Base-by-base conservation (phyloP, 768 basidiomycete species). In the Naganishia vaughanmartiniae region DNA sequence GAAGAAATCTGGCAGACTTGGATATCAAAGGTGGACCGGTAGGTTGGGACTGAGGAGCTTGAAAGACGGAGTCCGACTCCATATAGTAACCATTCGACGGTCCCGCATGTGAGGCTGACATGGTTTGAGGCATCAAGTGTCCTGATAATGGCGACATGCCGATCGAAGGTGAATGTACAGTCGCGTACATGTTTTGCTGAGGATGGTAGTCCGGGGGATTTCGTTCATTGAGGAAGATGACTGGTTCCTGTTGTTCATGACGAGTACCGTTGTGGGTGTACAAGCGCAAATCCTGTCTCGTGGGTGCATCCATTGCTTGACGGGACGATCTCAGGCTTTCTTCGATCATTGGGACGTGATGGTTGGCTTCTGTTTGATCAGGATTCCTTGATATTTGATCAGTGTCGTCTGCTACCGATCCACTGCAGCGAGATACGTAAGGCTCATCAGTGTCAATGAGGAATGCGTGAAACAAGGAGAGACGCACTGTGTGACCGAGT, bases 1-100 rank as follows among this genome's bases (percentile, higher is more conserved):
- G 60, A 28, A 63, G 60, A 24, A 63, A 12, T 34, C 42, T 63
- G 26, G 60, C n/a, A 17, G 39, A 30, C 42, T 39, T 58, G 31
- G 2, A 2, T 11, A 30, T 26, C 24, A 63, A 26, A 30, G 60
- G 39, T 24, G 60, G 9, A 11, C 24, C 60, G 10, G 42, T 42
- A 17, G 48, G 19, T 12, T 63, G 60, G n/a, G 60, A 63, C 2
- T 26, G 36, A 42, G 60, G 42, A 2, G 42, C 39, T 12, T 63
- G 60, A 34, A 63, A 63, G 39, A 63, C 60, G 14, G 60, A 63
- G 0, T 63, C 60, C 15, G 39, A 26, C 21, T 63, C 60, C 21
- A 12, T 42, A 21, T 63, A 63, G 39, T 26, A 42, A 45, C 39
- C n/a, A 45, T 26, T 30, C 3, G 33, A 14, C 34, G 36, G 11